These are phyloP conservation scores for Persicaria tinctoria DNA, from an alignment of 148 eudicot genomes.

Conservation along the genomic window DNA sequence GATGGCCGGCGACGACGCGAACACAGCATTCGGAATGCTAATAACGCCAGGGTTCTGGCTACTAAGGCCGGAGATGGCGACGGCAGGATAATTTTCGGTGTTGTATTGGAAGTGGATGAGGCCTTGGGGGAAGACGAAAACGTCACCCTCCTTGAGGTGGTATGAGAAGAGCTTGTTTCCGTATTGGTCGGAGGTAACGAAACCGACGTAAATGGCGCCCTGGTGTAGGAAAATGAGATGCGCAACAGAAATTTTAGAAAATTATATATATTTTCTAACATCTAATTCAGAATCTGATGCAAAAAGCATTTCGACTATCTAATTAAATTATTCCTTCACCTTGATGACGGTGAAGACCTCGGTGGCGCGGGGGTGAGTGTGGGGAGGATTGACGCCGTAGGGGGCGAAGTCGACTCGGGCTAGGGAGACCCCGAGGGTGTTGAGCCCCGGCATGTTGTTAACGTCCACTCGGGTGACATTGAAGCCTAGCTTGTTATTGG, in stretches of 20 bases:
- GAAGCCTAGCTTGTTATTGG: conserved; percentile 8
- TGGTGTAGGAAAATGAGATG: not conserved
- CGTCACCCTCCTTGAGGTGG: conserved; percentile 18
- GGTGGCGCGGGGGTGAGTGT: conserved; percentile 14
- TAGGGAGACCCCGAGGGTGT: conserved; percentile 10
- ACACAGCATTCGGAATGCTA: conserved; percentile 18
- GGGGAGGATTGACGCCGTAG: conserved; percentile 8
- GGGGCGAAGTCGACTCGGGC: not conserved
- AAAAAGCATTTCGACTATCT: too few relatives aligned
- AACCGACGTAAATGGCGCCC: conserved; percentile 17
- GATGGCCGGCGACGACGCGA: conserved; percentile 18
- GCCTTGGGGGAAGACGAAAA: conserved; percentile 21
- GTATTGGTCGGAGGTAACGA: conserved; percentile 17
- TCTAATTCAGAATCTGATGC: too few relatives aligned
- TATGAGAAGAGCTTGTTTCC: conserved; percentile 14
- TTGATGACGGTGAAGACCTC: conserved; percentile 17
- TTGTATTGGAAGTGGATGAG: conserved; percentile 22
- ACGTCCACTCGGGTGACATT: conserved; percentile 9
- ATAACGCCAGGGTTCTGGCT: conserved; percentile 22
- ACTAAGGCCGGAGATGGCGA: conserved; percentile 14
- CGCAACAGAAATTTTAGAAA: too few relatives aligned
- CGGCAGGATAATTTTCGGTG: conserved; percentile 10
- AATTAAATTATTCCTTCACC: too few relatives aligned
- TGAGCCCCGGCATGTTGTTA: not conserved
- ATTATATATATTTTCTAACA: too few relatives aligned